Evolutionary conservation across 305 asterid genomes (phyloP).

Genomic region (Fraxinus greggii): DNA sequence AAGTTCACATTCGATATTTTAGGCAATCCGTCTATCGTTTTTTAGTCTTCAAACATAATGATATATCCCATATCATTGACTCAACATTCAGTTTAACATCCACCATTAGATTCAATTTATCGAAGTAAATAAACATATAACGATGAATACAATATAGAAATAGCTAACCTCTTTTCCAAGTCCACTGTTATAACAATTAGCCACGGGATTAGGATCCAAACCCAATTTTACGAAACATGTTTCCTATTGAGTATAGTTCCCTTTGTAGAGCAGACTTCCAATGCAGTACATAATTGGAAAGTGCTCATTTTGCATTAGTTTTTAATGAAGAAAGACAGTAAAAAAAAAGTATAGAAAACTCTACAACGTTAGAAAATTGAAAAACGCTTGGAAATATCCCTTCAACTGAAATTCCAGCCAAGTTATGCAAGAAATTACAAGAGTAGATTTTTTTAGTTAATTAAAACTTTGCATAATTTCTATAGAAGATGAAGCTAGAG

Average conservation of each 20-base stretch:
- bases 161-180: slow-evolving; percentile 68
- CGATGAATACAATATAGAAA: not conserved
- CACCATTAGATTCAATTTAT: not conserved
- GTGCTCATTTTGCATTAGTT: slow-evolving; percentile 61
- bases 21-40: no score
- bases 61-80: no score
- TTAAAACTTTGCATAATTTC: no score
- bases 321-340: slow-evolving; percentile 6
- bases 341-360: slow-evolving; percentile 2
- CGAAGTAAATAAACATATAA: not conserved
- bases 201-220: slow-evolving; percentile 64
- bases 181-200: slow-evolving; percentile 48
- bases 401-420: not conserved
- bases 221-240: slow-evolving; percentile 68
- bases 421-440: no score
- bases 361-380: not conserved
- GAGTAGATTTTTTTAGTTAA: no score
- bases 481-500: no score
- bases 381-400: not conserved
- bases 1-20: no score
- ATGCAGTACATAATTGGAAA: slow-evolving; percentile 82
- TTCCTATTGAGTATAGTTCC: slow-evolving; percentile 66
- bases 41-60: no score
- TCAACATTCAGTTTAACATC: not conserved
- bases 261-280: slow-evolving; percentile 59